Percentiles rank a stretch among this genome's conserved stretches.
These are phyloP conservation scores for Globisporangium middletonii DNA, from an alignment of 352 stramenopile genomes.

Conservation along the genomic window DNA sequence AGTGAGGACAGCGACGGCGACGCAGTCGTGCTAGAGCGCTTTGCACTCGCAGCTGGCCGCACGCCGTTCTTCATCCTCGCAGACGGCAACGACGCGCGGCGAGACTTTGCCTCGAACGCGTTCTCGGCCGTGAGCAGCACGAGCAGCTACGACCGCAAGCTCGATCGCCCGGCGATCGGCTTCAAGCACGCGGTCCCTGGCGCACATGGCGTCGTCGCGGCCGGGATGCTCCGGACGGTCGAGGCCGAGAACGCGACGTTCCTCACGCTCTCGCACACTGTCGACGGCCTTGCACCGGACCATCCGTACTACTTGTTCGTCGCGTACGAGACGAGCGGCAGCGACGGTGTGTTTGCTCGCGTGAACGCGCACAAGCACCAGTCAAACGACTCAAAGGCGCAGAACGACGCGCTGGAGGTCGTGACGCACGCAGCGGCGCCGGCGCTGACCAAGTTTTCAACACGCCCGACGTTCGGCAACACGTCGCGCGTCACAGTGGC, in stretches of 20 bases:
- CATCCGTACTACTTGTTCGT: constrained; percentile 65
- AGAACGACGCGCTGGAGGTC: constrained; percentile 45
- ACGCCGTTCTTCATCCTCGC: constrained; percentile 62
- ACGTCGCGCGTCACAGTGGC: constrained; percentile 47
- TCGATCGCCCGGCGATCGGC: neutral
- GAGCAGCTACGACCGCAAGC: constrained; percentile 1
- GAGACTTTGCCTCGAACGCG: constrained; percentile 29
- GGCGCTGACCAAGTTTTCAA: constrained; percentile 31
- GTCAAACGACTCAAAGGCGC: constrained; percentile 29
- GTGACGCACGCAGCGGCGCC: constrained; percentile 48
- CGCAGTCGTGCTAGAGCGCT: constrained; percentile 12
- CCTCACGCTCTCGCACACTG: constrained; percentile 27
- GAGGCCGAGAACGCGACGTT: constrained; percentile 41
- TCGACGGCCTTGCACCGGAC: constrained; percentile 37
- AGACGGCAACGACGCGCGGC: constrained; percentile 34
- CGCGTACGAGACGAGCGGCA: constrained; percentile 60
- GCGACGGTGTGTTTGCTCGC: constrained; percentile 59
- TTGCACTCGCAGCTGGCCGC: constrained; percentile 22
- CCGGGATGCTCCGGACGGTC: constrained; percentile 35
- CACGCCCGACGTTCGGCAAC: constrained; percentile 43
- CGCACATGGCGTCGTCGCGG: constrained; percentile 33
- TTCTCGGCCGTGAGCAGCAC: constrained; percentile 20
- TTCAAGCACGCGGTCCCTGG: constrained; percentile 30
- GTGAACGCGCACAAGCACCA: constrained; percentile 58
- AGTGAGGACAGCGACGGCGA: neutral